Evolutionary conservation across 106 monocot species (phyloP), one percentile per base, ranked within the genome.

Genomic region (Acanthochlamys bracteata): DNA sequence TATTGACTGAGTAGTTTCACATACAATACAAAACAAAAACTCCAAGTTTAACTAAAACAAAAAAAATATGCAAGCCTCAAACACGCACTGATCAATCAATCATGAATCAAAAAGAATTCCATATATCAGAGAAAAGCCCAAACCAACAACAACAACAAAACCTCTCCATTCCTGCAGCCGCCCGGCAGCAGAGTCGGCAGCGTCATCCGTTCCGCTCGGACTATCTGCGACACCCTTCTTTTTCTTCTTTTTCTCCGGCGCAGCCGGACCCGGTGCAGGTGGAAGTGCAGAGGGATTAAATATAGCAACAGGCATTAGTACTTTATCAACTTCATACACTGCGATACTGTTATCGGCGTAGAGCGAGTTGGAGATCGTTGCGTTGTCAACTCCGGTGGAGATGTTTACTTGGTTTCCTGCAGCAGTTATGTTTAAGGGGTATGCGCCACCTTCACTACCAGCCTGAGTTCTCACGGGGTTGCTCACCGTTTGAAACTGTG

Each of bases 401-500:
- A 93, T 58, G 53, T 93, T 89, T 41, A 93, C 83, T 27, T 74
- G 78, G 61, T 81, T 87, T 17, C 92, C 86, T 0, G 24, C 24
- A 9, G 85, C 55, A 9, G 89, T 93, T 4, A 93, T 73, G 27
- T 93, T 93, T 25, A 89, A 54, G 0, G 93, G 89, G 58, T 60
- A 89, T 66, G 73, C 45, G 9, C 88, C 92, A 24, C 71, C 58
- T 60, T 78, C 41, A 25, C 80, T 63, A 7, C 89, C 93, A 7
- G 93, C 93, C 65, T 93, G 93, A 0, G 93, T 93, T 22, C 89
- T 63, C 10, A 93, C 23, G 0, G 93, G 93, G 57, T 93, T 93
- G 79, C 86, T 93, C n/a, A 75, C 76, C 0, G 93, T 93, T 14
- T 86, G 80, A 52, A 93, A 89, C 67, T 89, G 78, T 0, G 86